Evolutionary conservation across 805 yeast species (phyloP), one percentile per base, ranked within the genome.

Genomic region (Teunomyces cretensis): DNA sequence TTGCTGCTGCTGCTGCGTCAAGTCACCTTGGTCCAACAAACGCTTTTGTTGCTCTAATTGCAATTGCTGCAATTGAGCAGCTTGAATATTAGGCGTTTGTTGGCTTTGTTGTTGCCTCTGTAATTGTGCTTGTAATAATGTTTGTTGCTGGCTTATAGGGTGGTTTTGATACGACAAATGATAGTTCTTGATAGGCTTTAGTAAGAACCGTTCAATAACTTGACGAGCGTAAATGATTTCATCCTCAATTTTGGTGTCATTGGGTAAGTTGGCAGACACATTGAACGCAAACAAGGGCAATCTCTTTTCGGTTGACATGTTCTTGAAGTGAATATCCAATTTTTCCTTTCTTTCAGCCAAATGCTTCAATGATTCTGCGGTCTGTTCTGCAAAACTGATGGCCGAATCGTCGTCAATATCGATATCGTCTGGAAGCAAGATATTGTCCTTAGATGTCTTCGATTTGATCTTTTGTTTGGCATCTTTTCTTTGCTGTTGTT

Each of bases 201-300:
- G 65, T 38, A 72, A 49, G 49, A 59, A 68, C 33, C 62, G 60
- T 48, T 72, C 77, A 38, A 72, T 68, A n/a, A 72, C 64, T 55
- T 63, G 72, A 39, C 67, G 64, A 6, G 75, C 68, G 31, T 68
- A 54, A 11, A 58, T 42, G 48, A 59, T 65, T 39, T 70, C 74
- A 33, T 67, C 73, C 32, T 51, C 67, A 63, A 57, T 66, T 54
- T 53, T 66, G 14, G 72, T 57, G 32, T 64, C 64, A 39, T 67
- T 59, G 1, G 69, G 48, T 24, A 58, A 53, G 22, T 47, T 49
- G 9, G 47, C 52, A 24, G 49, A 52, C 11, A 62, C 62, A 40
- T 76, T 71, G 60, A 74, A 79, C 14, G 80, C 69, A 56, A 81
- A 80, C 42, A 81, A 64, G 2, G 83, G 78, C 44, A 82, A 60